Evolutionary conservation across 495 filamentous ascomycete species (phyloP), one percentile per base, ranked within the genome.

Genomic region (Talaromyces wortmannii): DNA sequence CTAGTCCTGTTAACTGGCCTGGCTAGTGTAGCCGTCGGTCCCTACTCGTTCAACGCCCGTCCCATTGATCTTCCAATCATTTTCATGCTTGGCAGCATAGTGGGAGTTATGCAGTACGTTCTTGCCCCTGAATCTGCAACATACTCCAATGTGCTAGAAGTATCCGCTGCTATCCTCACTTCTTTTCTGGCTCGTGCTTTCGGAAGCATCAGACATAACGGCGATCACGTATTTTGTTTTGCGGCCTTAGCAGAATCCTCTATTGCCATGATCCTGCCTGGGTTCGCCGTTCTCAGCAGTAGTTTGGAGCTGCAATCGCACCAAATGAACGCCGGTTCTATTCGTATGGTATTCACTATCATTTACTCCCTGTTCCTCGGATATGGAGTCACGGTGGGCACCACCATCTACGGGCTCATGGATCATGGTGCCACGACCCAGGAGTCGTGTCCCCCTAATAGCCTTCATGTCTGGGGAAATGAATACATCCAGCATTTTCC

Each of bases 321-420:
- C 40, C 83, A 86, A 55, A 84, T 97, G 55, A 86, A 95, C 8
- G 89, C 92, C n/a, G 92, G 92, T 3, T 91, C 88, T 7, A 89
- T 96, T 42, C 87, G 92, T 45, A 92, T 96, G 86, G 89, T 97
- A 3, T 95, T 95, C 58, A 89, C 91, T 3, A 85, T 96, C 58
- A 91, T 96, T 55, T 96, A 96, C 68, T 91, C 91, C 0, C 77
- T 96, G 5, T 94, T 96, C 67, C 82, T 97, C 8, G 92, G 91
- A 43, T 96, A 90, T 61, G 92, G 91, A 13, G 92, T 97, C 58
- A 96, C 92, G 1, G 88, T 97, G 40, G 92, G 92, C 29, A 91
- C 91, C 0, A 88, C 87, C 2, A 75, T 97, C 18, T 95, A 94
- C 63, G 92, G 92, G 7, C 76, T 90, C 18, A 80, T 95, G 55